Evolutionary conservation across 2,329 filamentous ascomycete species (phyloP), one percentile per base, ranked within the genome.

Genomic region (Colletotrichum eremochloae): DNA sequence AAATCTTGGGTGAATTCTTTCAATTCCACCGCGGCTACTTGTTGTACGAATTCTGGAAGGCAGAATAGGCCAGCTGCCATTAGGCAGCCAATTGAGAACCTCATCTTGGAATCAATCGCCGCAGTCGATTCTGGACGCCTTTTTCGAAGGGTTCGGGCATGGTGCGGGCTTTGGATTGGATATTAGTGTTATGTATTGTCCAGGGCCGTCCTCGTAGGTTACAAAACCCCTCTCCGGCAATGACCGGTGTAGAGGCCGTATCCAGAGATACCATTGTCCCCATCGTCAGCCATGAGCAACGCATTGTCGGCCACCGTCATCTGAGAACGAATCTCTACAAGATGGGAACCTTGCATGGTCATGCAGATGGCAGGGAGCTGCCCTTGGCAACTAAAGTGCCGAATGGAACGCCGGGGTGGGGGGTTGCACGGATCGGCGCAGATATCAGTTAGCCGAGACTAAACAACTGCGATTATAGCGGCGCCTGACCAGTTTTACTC

Each of bases 1-100:
- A 86, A 78, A 11, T 78, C 73, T 64, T 82, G 79, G 5, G 81
- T 79, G 74, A 82, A 76, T 2, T 24, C 55, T 11, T 74, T 72
- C 52, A 78, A n/a, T 46, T 66, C 63, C 12, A 65, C 63, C 18
- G 63, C 63, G 20, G 38, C 40, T 9, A 24, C 40, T 42, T 14
- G 57, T 18, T 61, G 57, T 42, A 42, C 24, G 8, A 61, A 24
- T 3, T 40, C 14, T 15, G 42, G 40, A 14, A 29, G 12, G n/a
- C 57, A 7, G 24, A 46, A 24, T 14, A 61, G 18, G 57, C 57
- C 57, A 20, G 42, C 38, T 6, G 15, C 24, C n/a, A 46, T 4
- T 12, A 61, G 29, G 42, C 40, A 31, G 14, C 14, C 42, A 31
- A 15, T 33, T 24, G 40, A 46, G 12, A 61, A 20, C 40, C 40